phyloP scores from a whole-genome alignment of 2,329 filamentous ascomycete species.

The Fusarium sp. region DNA sequence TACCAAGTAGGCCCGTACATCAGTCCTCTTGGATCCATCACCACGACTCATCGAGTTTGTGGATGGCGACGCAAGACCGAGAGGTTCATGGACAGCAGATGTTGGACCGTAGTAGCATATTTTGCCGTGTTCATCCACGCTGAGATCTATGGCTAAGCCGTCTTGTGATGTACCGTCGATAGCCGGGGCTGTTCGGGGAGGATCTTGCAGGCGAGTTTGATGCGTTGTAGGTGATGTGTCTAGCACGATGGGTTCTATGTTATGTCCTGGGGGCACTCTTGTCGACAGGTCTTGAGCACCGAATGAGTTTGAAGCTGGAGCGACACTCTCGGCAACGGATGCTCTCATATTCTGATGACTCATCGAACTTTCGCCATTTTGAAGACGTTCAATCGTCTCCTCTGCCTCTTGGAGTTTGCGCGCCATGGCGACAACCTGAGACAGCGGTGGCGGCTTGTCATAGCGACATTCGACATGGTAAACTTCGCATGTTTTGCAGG shows the following conservation, averaged over 20 bases:
- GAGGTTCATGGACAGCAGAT: conserved; percentile 2
- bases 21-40: background rate
- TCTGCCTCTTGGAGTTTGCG: conserved; percentile 2
- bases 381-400: background rate
- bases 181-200: background rate
- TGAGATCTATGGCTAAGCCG: background rate
- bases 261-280: background rate
- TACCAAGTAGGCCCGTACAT: background rate
- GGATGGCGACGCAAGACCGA: background rate
- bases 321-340: background rate
- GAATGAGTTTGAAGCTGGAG: background rate
- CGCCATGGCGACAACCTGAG: conserved; percentile 6
- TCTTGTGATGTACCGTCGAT: background rate
- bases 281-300: background rate
- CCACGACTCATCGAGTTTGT: conserved; percentile 1
- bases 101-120: conserved; percentile 14
- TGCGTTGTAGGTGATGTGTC: background rate
- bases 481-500: conserved; percentile 15
- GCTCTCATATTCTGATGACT: background rate
- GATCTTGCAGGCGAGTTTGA: background rate
- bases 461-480: conserved; percentile 14
- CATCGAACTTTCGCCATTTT: background rate
- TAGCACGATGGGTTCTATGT: background rate
- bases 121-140: conserved; percentile 5
- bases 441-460: conserved; percentile 3